Conservation (phyloP, 2,329 filamentous ascomycete species). For the Simplicillium sp. region DNA sequence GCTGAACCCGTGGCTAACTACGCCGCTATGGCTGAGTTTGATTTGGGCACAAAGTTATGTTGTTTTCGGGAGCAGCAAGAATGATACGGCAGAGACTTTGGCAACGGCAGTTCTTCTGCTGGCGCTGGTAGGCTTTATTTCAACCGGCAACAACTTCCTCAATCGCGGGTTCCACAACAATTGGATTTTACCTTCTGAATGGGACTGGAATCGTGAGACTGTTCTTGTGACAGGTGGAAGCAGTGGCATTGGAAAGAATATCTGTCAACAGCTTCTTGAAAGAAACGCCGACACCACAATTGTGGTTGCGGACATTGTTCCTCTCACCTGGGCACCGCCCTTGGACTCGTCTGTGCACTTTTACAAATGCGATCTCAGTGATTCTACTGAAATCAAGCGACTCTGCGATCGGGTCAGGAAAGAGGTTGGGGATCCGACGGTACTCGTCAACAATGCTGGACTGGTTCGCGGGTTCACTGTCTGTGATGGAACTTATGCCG, state of each 20-base stretch:
- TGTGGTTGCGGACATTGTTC: slow-evolving; percentile 23
- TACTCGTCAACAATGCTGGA: slow-evolving; percentile 26
- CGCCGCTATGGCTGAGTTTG: too few relatives aligned
- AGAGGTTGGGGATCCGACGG: slow-evolving; percentile 26
- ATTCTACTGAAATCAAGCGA: slow-evolving; percentile 16
- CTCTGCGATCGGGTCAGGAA: slow-evolving; percentile 18
- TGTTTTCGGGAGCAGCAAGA: too few relatives aligned
- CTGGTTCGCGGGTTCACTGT: slow-evolving; percentile 15
- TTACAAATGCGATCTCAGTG: slow-evolving; percentile 25
- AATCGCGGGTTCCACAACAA: too few relatives aligned
- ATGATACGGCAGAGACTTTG: too few relatives aligned
- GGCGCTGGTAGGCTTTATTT: too few relatives aligned
- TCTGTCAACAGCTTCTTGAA: slow-evolving; percentile 16
- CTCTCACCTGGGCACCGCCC: slow-evolving; percentile 17
- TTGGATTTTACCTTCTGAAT: slow-evolving; percentile 11
- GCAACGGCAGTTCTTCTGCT: too few relatives aligned
- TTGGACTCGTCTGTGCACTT: slow-evolving; percentile 12
- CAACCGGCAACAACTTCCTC: too few relatives aligned
- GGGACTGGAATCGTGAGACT: slow-evolving; percentile 26
- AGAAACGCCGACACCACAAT: slow-evolving; percentile 17
- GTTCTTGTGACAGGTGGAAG: slow-evolving; percentile 29
- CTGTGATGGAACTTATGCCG: slow-evolving; percentile 18
- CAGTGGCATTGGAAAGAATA: slow-evolving; percentile 26
- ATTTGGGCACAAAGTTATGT: too few relatives aligned
- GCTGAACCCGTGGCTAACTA: too few relatives aligned